Evolutionary conservation across 2,329 filamentous ascomycete genomes (phyloP).

Genomic region (Mollisiaceae sp.): DNA sequence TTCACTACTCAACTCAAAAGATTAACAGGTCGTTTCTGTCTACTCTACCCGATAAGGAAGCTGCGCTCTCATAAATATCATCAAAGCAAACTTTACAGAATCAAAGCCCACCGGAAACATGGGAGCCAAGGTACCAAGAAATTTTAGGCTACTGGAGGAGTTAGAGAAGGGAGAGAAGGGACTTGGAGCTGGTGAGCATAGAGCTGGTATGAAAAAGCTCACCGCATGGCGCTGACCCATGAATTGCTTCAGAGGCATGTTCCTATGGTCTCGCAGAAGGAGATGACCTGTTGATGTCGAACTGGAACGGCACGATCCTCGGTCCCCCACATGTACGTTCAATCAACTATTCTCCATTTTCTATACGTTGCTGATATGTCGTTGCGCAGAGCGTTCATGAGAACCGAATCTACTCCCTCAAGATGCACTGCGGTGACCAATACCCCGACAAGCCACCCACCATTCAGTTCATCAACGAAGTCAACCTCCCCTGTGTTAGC

Average conservation of each 20-base stretch:
- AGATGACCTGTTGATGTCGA: constrained; percentile 94
- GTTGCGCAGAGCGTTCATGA: constrained; percentile 81
- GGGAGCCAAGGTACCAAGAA: constrained; percentile 82
- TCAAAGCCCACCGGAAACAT: constrained; percentile 32
- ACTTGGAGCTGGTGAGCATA: constrained; percentile 76
- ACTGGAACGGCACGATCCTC: constrained; percentile 98
- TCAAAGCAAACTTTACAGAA: neutral
- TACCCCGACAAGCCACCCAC: constrained; percentile 91
- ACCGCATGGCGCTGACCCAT: constrained; percentile 29
- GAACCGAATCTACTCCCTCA: constrained; percentile 98
- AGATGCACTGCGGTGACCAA: constrained; percentile 88
- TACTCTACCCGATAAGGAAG: neutral
- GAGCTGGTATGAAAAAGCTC: neutral
- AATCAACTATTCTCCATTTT: neutral
- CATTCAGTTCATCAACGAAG: constrained; percentile 90
- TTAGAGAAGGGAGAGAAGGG: constrained; percentile 99
- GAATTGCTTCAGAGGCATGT: constrained; percentile 74
- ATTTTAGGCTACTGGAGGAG: constrained; percentile 96
- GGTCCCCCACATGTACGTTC: constrained; percentile 88
- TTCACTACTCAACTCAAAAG: neutral
- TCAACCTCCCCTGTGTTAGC: constrained; percentile 97
- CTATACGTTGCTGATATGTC: neutral
- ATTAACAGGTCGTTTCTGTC: neutral
- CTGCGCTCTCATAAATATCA: neutral
- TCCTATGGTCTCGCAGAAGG: constrained; percentile 95